These are phyloP conservation scores for Theobroma grandiflorum DNA, from an alignment of 441 rosid genomes.

Conservation along the genomic window DNA sequence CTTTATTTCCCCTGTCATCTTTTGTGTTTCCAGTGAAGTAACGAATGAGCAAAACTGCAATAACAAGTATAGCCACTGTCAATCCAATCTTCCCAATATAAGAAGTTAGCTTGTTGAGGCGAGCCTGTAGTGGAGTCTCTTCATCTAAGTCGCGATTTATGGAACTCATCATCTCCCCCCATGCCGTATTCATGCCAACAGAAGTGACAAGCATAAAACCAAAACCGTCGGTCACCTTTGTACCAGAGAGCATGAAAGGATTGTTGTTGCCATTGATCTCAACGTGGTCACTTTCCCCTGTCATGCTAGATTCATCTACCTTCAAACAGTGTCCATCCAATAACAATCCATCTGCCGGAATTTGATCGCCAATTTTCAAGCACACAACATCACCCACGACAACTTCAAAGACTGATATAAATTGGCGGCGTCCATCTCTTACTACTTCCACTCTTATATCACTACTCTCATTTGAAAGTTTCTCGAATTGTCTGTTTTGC, in stretches of 20 bases:
- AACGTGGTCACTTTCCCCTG: conserved; percentile 52
- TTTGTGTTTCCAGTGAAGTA: conserved; percentile 47
- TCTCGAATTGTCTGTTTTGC: conserved; percentile 47
- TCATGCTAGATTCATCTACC: conserved; percentile 60
- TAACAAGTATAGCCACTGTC: conserved; percentile 46
- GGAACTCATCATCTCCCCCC: conserved; percentile 58
- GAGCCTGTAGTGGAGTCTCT: conserved; percentile 56
- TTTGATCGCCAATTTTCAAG: conserved; percentile 55
- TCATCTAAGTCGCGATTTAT: conserved; percentile 39
- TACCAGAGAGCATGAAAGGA: conserved; percentile 53
- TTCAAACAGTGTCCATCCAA: conserved; percentile 49
- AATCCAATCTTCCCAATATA: conserved; percentile 50
- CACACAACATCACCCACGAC: conserved; percentile 54
- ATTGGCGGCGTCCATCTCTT: conserved; percentile 43
- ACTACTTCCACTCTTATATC: conserved; percentile 46
- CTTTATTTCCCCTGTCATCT: conserved; percentile 35
- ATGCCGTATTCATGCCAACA: conserved; percentile 54
- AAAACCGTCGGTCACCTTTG: conserved; percentile 50
- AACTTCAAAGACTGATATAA: conserved; percentile 47
- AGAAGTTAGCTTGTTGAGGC: conserved; percentile 51
- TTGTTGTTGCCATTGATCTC: conserved; percentile 33
- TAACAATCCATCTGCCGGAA: conserved; percentile 59
- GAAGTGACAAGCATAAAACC: conserved; percentile 54
- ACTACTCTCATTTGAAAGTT: conserved; percentile 38
- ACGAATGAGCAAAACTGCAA: conserved; percentile 40